A percentile compares a stretch with the other conserved stretches of the same genome.
Evolutionary conservation across 2,329 filamentous ascomycete species (phyloP).

Genomic region (Fusarium lyarnte): DNA sequence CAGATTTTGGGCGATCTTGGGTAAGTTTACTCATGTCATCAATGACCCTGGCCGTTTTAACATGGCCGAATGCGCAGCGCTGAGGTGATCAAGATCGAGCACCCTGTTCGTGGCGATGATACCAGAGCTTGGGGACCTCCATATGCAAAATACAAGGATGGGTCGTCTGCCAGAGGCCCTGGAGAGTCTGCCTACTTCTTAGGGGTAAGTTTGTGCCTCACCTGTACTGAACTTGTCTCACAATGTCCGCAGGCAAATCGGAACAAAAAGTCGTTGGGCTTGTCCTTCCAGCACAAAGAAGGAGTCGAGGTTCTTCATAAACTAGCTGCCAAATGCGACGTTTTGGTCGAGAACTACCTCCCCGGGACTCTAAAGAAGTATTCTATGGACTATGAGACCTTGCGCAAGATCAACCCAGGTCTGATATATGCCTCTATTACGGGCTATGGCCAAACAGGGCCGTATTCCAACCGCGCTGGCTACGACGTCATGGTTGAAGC

Average conservation of each 20-base stretch:
- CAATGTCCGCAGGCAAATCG: slow-evolving; percentile 76
- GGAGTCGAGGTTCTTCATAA: slow-evolving; percentile 89
- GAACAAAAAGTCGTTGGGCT: slow-evolving; percentile 93
- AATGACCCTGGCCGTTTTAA: slow-evolving; percentile 14
- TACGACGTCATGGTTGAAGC: slow-evolving; percentile 99
- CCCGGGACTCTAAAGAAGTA: slow-evolving; percentile 92
- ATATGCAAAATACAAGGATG: slow-evolving; percentile 80
- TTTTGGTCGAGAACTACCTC: slow-evolving; percentile 96
- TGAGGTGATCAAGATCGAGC: slow-evolving; percentile 97
- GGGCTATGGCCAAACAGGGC: slow-evolving; percentile 94
- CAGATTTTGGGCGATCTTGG: slow-evolving; percentile 96
- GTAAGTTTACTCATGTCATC: slow-evolving; percentile 61
- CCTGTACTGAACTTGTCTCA: slow-evolving; percentile 21
- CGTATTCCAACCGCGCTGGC: slow-evolving; percentile 85
- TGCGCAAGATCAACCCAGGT: slow-evolving; percentile 82
- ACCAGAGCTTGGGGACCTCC: slow-evolving; percentile 97
- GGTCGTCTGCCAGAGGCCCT: slow-evolving; percentile 69
- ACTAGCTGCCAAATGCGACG: slow-evolving; percentile 84
- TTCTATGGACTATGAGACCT: slow-evolving; percentile 83
- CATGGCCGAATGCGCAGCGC: slow-evolving; percentile 64
- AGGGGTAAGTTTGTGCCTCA: slow-evolving; percentile 64
- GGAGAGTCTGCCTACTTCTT: slow-evolving; percentile 97
- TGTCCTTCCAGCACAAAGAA: slow-evolving; percentile 87
- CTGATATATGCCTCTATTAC: slow-evolving; percentile 97
- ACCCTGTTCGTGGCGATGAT: slow-evolving; percentile 90